These are phyloP conservation scores for Cordia subcordata DNA, from an alignment of 257 asterid species.

Conservation along the genomic window DNA sequence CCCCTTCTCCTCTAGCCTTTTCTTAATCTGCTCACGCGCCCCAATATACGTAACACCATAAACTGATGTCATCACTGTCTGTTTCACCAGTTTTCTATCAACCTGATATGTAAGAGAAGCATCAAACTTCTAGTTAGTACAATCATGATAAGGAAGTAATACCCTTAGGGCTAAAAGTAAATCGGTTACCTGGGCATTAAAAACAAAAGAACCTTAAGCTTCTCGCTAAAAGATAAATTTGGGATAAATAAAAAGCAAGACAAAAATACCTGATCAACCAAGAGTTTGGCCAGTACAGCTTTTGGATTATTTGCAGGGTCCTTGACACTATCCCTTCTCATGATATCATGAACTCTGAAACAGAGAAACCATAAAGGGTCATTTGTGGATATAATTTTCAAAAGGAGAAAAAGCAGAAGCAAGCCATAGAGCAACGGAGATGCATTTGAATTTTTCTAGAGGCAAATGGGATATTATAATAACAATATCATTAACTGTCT, in stretches of 20 bases:
- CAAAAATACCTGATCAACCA: slow-evolving; percentile 69
- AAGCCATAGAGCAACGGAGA: background rate
- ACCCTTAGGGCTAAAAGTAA: background rate
- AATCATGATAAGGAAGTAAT: slow-evolving; percentile 6
- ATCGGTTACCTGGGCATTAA: background rate
- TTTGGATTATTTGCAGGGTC: slow-evolving; percentile 65
- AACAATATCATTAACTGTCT: too few species aligned
- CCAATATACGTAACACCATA: slow-evolving; percentile 97
- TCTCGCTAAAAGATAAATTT: background rate
- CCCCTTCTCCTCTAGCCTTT: slow-evolving; percentile 89
- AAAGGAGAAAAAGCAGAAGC: background rate
- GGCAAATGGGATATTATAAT: too few species aligned
- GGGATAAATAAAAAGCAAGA: slow-evolving; percentile 1
- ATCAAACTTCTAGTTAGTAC: slow-evolving; percentile 23
- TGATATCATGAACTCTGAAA: slow-evolving; percentile 72
- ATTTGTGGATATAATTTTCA: background rate
- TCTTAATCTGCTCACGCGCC: slow-evolving; percentile 92
- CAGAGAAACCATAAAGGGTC: slow-evolving; percentile 10
- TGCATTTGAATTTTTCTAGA: too few species aligned
- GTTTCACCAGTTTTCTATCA: slow-evolving; percentile 89
- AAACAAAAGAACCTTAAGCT: background rate
- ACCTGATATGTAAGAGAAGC: slow-evolving; percentile 49
- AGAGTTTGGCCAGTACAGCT: slow-evolving; percentile 72
- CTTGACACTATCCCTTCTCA: slow-evolving; percentile 70
- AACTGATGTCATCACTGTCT: slow-evolving; percentile 98